Evolutionary conservation across 768 basidiomycete species (phyloP).

Genomic region (Mycena chlorophos): DNA sequence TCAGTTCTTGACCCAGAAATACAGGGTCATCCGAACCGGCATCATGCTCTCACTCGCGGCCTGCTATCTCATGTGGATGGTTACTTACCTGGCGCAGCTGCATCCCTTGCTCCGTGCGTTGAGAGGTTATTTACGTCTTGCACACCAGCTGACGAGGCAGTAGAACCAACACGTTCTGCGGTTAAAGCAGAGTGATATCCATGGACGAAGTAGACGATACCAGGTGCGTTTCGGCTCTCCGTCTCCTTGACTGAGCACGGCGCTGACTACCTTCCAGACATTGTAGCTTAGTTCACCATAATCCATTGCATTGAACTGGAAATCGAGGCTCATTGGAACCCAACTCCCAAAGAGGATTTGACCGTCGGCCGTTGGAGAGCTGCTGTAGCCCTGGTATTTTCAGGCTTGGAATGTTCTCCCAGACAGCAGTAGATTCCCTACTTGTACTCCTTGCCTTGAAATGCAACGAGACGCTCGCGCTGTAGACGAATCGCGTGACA

Average conservation of each 20-base stretch:
- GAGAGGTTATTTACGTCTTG: conserved; percentile 2
- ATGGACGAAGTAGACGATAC: neutral
- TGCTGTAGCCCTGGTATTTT: too few relatives aligned
- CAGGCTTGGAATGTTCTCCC: too few relatives aligned
- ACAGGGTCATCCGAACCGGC: conserved; percentile 80
- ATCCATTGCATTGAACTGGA: too few relatives aligned
- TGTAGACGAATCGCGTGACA: too few relatives aligned
- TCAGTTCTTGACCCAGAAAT: neutral
- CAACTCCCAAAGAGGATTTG: too few relatives aligned
- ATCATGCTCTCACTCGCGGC: conserved; percentile 75
- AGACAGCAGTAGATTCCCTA: too few relatives aligned
- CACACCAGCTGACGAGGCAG: conserved; percentile 1
- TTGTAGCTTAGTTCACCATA: neutral
- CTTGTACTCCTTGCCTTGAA: too few relatives aligned
- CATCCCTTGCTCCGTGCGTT: conserved; percentile 85
- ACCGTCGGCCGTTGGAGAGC: too few relatives aligned
- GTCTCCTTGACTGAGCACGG: neutral
- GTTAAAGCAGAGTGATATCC: neutral
- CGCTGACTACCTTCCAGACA: neutral
- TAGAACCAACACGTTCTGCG: neutral
- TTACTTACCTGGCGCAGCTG: conserved; percentile 94
- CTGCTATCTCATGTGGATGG: conserved; percentile 96
- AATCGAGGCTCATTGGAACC: too few relatives aligned
- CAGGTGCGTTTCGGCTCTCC: neutral
- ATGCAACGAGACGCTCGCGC: too few relatives aligned